A percentile compares a stretch with the other conserved stretches of the same genome.
Conservation (phyloP, 139 green algal species). For the Nannochloris sp. region DNA sequence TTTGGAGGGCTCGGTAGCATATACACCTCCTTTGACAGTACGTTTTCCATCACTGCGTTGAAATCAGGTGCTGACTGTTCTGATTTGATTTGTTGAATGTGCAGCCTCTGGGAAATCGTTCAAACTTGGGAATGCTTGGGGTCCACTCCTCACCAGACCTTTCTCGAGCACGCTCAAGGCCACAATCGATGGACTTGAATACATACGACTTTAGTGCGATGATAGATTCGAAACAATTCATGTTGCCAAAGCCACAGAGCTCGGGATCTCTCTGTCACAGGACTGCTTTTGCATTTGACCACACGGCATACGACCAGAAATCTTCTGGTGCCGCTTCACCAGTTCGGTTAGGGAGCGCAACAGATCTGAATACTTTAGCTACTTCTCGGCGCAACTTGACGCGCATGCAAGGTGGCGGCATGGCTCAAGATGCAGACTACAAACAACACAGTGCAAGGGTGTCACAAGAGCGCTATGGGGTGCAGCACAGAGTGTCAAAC, state of each 20-base stretch:
- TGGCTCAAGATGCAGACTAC: no score
- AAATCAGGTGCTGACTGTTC: background rate
- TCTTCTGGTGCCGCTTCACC: no score
- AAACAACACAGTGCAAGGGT: no score
- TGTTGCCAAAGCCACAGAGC: background rate
- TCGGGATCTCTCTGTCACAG: no score
- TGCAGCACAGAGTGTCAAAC: no score
- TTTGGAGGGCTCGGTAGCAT: background rate
- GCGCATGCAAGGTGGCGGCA: no score
- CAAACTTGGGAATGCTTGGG: background rate
- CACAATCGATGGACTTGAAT: background rate
- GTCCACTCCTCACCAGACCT: constrained; percentile 22
- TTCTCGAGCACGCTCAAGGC: background rate
- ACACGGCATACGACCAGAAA: no score
- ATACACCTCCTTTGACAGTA: constrained; percentile 6
- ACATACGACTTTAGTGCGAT: background rate
- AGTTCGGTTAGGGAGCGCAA: no score
- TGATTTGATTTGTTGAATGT: constrained; percentile 1
- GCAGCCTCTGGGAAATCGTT: background rate
- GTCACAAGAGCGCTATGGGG: no score
- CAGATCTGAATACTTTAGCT: no score
- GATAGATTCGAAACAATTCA: background rate
- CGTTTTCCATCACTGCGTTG: background rate
- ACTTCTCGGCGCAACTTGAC: no score
- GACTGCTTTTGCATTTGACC: no score